A percentile compares a stretch with the other conserved stretches of the same genome.
Conservation (phyloP, 768 basidiomycete species). For the Collybia nuda region DNA sequence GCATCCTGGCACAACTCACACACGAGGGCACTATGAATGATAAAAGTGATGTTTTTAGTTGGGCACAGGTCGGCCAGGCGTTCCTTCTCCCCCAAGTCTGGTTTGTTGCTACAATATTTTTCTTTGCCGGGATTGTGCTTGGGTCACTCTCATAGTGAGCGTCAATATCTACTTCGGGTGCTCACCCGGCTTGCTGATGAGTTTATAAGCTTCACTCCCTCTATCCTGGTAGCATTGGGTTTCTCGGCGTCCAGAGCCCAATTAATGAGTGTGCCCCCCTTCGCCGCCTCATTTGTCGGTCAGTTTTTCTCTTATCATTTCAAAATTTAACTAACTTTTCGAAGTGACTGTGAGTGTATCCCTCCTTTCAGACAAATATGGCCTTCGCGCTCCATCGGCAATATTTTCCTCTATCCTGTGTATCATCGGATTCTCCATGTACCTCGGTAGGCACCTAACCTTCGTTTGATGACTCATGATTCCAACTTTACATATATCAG, state of each 20-base stretch:
- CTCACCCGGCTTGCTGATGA: slow-evolving; percentile 30
- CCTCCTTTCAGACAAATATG: slow-evolving; percentile 52
- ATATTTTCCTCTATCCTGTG: slow-evolving; percentile 44
- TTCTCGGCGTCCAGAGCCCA: slow-evolving; percentile 43
- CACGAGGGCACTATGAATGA: slow-evolving; percentile 23
- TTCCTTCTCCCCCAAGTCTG: slow-evolving; percentile 34
- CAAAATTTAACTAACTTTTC: not conserved
- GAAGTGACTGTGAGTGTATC: slow-evolving; percentile 36
- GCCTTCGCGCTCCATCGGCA: slow-evolving; percentile 44
- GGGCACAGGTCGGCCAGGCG: slow-evolving; percentile 32
- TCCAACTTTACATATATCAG: no score
- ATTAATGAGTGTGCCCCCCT: slow-evolving; percentile 48
- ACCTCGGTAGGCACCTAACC: slow-evolving; percentile 39
- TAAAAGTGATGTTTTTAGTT: slow-evolving; percentile 30
- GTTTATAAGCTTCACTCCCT: slow-evolving; percentile 49
- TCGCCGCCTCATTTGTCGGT: slow-evolving; percentile 33
- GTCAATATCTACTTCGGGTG: not conserved
- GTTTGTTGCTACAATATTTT: slow-evolving; percentile 27
- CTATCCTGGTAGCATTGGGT: slow-evolving; percentile 53
- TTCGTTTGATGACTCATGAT: not conserved
- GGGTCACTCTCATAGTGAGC: slow-evolving; percentile 16
- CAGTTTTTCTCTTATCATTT: not conserved
- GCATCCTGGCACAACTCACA: slow-evolving; percentile 38
- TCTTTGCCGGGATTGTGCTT: slow-evolving; percentile 26
- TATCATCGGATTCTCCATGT: slow-evolving; percentile 53